These are phyloP conservation scores for Kazachstania taianensis DNA, from an alignment of 805 yeast genomes.

Conservation along the genomic window DNA sequence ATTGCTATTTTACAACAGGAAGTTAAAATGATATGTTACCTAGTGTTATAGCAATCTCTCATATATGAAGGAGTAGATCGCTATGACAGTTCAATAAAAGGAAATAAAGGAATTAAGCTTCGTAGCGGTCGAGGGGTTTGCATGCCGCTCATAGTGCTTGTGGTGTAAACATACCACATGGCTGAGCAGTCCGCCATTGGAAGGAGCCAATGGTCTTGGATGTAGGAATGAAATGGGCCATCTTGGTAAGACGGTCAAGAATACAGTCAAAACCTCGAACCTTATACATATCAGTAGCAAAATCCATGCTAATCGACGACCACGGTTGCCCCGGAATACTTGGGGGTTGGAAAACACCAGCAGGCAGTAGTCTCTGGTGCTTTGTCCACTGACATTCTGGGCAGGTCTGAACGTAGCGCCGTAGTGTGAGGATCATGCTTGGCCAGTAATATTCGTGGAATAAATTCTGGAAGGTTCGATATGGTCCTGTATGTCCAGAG, in stretches of 20 bases:
- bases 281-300: background rate
- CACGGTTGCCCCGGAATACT: background rate
- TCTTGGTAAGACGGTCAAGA: background rate
- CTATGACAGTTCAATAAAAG: no score
- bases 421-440: background rate
- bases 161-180: background rate
- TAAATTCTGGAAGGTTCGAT: background rate
- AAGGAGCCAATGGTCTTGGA: background rate
- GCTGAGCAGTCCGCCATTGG: background rate
- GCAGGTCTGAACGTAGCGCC: background rate
- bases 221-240: no score
- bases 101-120: no score
- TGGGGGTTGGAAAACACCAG: slow-evolving; percentile 1
- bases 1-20: no score
- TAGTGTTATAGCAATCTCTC: no score
- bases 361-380: background rate
- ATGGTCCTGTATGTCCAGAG: slow-evolving; percentile 3
- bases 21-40: no score
- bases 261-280: background rate
- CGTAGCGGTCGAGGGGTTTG: no score
- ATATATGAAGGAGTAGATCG: no score
- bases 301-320: slow-evolving; percentile 2
- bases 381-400: background rate
- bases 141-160: no score
- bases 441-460: slow-evolving; percentile 2